Percentiles rank a stretch among this genome's conserved stretches.
phyloP scores from a whole-genome alignment of 441 rosid species.

The Kokia cookei region DNA sequence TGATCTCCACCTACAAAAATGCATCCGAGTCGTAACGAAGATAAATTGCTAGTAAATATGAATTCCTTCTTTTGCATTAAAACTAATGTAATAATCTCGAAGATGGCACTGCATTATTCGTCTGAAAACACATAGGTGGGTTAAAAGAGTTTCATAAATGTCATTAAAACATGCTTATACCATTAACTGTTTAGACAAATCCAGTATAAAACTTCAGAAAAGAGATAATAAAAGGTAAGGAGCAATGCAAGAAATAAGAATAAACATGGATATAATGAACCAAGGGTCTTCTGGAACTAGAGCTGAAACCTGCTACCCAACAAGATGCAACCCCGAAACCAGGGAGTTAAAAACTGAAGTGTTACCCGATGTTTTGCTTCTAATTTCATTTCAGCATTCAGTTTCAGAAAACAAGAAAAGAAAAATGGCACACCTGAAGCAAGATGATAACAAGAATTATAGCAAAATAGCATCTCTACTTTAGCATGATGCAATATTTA shows the following conservation, averaged over 20 bases:
- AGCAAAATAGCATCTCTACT: neutral
- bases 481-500: neutral
- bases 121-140: neutral
- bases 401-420: neutral
- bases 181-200: neutral
- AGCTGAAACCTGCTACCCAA: neutral
- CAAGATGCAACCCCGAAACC: neutral
- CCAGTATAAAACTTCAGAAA: neutral
- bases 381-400: neutral
- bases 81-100: neutral
- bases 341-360: neutral
- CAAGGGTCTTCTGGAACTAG: neutral
- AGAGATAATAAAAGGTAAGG: neutral
- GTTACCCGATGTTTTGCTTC: neutral
- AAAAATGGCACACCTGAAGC: neutral
- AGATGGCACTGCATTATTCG: neutral
- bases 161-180: neutral
- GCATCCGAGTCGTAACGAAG: neutral
- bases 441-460: neutral
- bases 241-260: neutral
- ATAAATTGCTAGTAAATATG: neutral
- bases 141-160: neutral
- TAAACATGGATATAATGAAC: neutral
- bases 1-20: constrained; percentile 48
- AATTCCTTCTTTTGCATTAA: neutral